Conservation (phyloP, 1,284 basidiomycete species). For the Papiliotrema laurentii region DNA sequence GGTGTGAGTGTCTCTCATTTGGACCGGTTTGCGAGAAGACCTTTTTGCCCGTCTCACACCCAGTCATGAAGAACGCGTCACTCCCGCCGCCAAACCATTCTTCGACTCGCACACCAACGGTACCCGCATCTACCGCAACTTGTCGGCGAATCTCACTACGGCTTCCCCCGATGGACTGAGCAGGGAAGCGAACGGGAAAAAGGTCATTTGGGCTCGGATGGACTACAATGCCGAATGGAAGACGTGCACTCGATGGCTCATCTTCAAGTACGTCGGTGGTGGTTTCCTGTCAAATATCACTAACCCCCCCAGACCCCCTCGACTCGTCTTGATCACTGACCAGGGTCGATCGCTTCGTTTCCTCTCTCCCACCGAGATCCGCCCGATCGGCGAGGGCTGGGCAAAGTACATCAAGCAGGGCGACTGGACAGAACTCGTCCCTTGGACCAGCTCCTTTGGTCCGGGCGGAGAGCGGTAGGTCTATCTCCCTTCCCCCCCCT, state of each 20-base stretch:
- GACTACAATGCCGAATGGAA: constrained; percentile 36
- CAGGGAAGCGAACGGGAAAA: not conserved
- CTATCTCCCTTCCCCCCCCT: not conserved
- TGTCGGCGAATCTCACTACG: not conserved
- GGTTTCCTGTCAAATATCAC: not conserved
- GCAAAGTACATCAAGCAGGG: constrained; percentile 22
- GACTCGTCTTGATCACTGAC: constrained; percentile 32
- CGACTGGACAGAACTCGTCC: constrained; percentile 20
- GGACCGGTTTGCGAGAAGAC: not conserved
- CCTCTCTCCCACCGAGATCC: constrained; percentile 18
- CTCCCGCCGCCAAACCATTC: not conserved
- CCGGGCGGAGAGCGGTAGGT: constrained; percentile 33
- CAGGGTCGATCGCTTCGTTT: constrained; percentile 31
- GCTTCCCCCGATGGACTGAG: constrained; percentile 2
- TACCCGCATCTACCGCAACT: constrained; percentile 6
- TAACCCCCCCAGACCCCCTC: constrained; percentile 26
- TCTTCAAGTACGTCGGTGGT: constrained; percentile 30
- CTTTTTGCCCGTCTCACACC: not conserved
- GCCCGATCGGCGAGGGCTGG: constrained; percentile 20
- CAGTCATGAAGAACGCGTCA: constrained; percentile 12
- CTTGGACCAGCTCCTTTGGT: constrained; percentile 24
- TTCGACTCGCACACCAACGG: constrained; percentile 17
- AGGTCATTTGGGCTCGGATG: constrained; percentile 31
- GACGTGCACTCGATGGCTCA: constrained; percentile 32
- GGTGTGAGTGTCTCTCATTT: constrained; percentile 19